Evolutionary conservation across 1,139 yeast species (phyloP).

Genomic region (Magnusiomyces paraingens): DNA sequence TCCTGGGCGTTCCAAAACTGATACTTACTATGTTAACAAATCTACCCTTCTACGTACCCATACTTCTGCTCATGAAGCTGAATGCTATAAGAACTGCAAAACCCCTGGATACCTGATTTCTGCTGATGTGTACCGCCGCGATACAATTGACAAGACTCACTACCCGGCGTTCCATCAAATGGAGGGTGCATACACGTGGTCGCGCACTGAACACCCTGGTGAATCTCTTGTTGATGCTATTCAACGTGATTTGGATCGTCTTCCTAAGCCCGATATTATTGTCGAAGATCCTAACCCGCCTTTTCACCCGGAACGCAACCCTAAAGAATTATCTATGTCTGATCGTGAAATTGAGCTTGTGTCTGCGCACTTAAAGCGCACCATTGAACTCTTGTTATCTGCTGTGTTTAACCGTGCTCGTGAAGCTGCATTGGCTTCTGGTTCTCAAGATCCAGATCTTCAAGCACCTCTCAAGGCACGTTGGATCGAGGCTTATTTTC

Average conservation of each 20-base stretch:
- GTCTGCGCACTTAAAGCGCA: slow-evolving; percentile 73
- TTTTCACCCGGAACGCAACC: slow-evolving; percentile 52
- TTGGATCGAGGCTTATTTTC: slow-evolving; percentile 95
- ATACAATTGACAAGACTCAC: slow-evolving; percentile 91
- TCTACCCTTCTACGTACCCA: slow-evolving; percentile 76
- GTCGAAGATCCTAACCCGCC: slow-evolving; percentile 71
- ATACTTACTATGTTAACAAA: slow-evolving; percentile 82
- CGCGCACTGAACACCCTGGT: slow-evolving; percentile 39
- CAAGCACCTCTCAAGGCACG: slow-evolving; percentile 77
- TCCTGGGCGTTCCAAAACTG: slow-evolving; percentile 89
- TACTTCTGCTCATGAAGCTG: slow-evolving; percentile 93
- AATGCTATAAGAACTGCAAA: slow-evolving; percentile 58
- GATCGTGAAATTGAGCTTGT: slow-evolving; percentile 62
- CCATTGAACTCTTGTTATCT: slow-evolving; percentile 74
- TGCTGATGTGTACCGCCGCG: slow-evolving; percentile 94
- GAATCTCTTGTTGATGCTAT: slow-evolving; percentile 42
- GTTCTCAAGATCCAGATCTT: slow-evolving; percentile 54
- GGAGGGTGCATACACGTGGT: slow-evolving; percentile 95
- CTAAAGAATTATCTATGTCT: slow-evolving; percentile 73
- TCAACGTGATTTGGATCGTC: slow-evolving; percentile 50
- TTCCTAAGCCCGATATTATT: slow-evolving; percentile 59
- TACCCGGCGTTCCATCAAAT: slow-evolving; percentile 97
- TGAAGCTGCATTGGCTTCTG: slow-evolving; percentile 60
- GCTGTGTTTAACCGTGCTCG: slow-evolving; percentile 76
- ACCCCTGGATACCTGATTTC: slow-evolving; percentile 89